These are phyloP conservation scores for Xylaria sp. DNA, from an alignment of 2,329 filamentous ascomycete genomes.

Conservation along the genomic window DNA sequence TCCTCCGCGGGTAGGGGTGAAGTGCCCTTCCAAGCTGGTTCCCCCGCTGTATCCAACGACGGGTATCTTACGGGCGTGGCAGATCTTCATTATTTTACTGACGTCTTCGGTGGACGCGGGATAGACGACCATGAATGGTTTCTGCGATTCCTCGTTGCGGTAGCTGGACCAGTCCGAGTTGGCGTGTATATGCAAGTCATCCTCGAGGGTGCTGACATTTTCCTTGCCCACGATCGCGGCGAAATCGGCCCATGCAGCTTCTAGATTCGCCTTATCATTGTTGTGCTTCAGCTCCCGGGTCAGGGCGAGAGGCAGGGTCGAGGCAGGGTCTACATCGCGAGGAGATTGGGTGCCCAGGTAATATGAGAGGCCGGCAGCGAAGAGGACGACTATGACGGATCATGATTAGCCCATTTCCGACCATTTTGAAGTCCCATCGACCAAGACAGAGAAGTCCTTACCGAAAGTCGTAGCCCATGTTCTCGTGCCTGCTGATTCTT, in stretches of 20 bases:
- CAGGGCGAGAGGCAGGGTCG: conserved; percentile 68
- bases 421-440: too few relatives aligned
- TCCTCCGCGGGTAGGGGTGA: conserved; percentile 76
- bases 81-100: conserved; percentile 79
- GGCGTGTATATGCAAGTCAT: conserved; percentile 67
- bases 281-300: conserved; percentile 66
- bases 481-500: conserved; percentile 54
- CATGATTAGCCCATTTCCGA: conserved; percentile 9
- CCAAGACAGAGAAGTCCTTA: conserved; percentile 46
- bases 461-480: conserved; percentile 66
- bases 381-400: conserved; percentile 59
- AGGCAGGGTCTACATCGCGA: conserved; percentile 61
- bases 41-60: conserved; percentile 81
- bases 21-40: conserved; percentile 82
- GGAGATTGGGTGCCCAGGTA: conserved; percentile 68
- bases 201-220: conserved; percentile 69
- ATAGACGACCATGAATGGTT: conserved; percentile 75
- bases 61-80: conserved; percentile 75
- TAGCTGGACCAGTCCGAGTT: conserved; percentile 73
- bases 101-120: conserved; percentile 80
- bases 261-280: conserved; percentile 70
- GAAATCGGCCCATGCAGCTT: conserved; percentile 77
- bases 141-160: conserved; percentile 58
- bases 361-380: conserved; percentile 64
- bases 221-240: conserved; percentile 71